These are phyloP conservation scores for Yamadazyma membranifaciens DNA, from an alignment of 1,139 yeast species.

Conservation along the genomic window DNA sequence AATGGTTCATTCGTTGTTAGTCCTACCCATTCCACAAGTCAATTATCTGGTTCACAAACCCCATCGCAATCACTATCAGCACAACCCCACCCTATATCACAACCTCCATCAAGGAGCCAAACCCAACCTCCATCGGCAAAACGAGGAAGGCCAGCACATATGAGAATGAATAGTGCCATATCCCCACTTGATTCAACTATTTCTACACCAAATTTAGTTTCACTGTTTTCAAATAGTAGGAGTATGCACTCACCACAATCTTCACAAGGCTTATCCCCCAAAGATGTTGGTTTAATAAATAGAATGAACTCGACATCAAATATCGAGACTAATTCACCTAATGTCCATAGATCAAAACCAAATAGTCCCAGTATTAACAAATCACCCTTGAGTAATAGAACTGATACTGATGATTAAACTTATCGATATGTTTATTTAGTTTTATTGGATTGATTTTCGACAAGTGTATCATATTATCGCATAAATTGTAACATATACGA, in stretches of 20 bases:
- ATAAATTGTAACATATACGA: background rate
- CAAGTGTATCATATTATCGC: background rate
- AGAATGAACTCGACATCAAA: conserved; percentile 6
- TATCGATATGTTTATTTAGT: background rate
- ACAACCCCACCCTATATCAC: background rate
- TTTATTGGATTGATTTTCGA: background rate
- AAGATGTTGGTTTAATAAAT: conserved; percentile 15
- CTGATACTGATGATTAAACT: conserved; percentile 8
- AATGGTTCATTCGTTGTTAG: conserved; percentile 7
- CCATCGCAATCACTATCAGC: conserved; percentile 1
- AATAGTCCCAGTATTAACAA: conserved; percentile 13
- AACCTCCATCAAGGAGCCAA: conserved; percentile 2
- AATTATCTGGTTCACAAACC: background rate
- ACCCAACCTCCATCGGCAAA: conserved; percentile 13
- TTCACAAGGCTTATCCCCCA: conserved; percentile 34
- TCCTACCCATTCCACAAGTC: conserved; percentile 1
- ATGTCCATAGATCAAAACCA: conserved; percentile 13
- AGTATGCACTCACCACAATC: conserved; percentile 30
- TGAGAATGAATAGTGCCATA: conserved; percentile 6
- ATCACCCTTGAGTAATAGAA: conserved; percentile 12
- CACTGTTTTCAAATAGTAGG: conserved; percentile 3
- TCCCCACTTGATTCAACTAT: conserved; percentile 6
- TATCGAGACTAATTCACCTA: conserved; percentile 9
- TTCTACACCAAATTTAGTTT: conserved; percentile 1
- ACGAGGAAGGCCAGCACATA: conserved; percentile 15